These are phyloP conservation scores for Antrodiella citrinella DNA, from an alignment of 768 basidiomycete species.

Conservation along the genomic window DNA sequence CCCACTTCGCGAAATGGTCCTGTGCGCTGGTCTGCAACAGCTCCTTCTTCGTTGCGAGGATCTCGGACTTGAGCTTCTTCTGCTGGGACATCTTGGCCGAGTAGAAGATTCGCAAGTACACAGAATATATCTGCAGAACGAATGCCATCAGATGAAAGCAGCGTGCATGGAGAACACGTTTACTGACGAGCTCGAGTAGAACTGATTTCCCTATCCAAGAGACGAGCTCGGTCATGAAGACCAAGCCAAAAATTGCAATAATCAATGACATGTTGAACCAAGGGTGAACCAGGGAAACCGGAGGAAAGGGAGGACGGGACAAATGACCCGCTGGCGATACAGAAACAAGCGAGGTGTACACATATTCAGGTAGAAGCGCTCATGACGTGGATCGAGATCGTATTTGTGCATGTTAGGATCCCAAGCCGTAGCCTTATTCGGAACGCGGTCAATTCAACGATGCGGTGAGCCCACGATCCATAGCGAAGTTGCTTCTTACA, in stretches of 20 bases:
- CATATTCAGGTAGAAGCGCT: neutral
- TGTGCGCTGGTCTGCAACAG: constrained; percentile 87
- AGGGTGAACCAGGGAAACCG: constrained; percentile 1
- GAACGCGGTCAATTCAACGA: no score
- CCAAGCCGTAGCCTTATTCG: constrained; percentile 12
- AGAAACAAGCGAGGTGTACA: no score
- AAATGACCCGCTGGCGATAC: neutral
- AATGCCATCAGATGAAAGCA: constrained; percentile 5
- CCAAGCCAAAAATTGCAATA: constrained; percentile 72
- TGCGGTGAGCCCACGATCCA: no score
- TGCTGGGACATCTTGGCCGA: constrained; percentile 49
- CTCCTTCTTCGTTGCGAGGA: constrained; percentile 76
- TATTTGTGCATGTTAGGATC: constrained; percentile 25
- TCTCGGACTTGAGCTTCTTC: constrained; percentile 66
- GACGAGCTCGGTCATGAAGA: constrained; percentile 76
- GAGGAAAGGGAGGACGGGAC: constrained; percentile 3
- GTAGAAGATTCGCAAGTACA: constrained; percentile 64
- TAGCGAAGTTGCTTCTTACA: no score
- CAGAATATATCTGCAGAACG: constrained; percentile 71
- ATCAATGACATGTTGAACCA: constrained; percentile 60
- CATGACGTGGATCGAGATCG: constrained; percentile 10
- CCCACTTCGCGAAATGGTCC: constrained; percentile 99
- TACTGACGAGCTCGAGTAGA: constrained; percentile 71
- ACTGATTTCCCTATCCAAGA: constrained; percentile 87
- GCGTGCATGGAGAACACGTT: neutral